Base-by-base conservation (phyloP, 2,329 filamentous ascomycete genomes). In the Macrophomina phaseolina region DNA sequence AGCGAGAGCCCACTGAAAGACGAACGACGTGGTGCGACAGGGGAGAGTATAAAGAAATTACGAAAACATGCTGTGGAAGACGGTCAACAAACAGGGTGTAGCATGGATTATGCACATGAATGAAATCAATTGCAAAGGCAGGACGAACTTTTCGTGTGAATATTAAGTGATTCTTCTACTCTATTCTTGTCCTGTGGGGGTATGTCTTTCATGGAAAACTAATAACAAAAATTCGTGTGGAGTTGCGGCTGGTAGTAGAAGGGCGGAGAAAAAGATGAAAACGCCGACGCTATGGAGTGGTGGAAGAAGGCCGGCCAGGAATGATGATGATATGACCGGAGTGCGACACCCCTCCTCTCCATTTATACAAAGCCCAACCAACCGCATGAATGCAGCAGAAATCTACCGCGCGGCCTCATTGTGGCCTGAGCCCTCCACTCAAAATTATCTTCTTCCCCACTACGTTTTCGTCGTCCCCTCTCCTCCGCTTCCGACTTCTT, bases 41-140 rank as follows among this genome's bases (percentile, higher is more conserved):
- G 32, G 32, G 32, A 36, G 14, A 38, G 46, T 11, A 61, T 16
- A 16, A 34, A 36, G 30, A 61, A 48, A 48, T 11, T 16, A 46
- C 32, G 23, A 23, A 38, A 38, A 38, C n/a, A 61, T 61, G 12
- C 40, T 61, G 56, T 46, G 56, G 49, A 36, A 16, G 32, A 49
- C 38, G 42, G 8, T 62, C 49, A 62, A 32, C 58, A 62, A n/a
- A 38, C n/a, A 4, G n/a, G 30, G 58, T n/a, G 45, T 48, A 28
- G 30, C 18, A 49, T 62, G 58, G 55, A 23, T 46, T 38, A 62
- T 49, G 58, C 28, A 62, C 12, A 62, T 49, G 58, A 62, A 62
- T 62, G 58, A 28, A 62, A 62, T 62, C 32, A 49, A 38, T 49
- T 62, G 58, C 32, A 38, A 48, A 49, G 45, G 58, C 58, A 62